phyloP scores from a whole-genome alignment of 768 basidiomycete species.

The Leccinum obscurum region DNA sequence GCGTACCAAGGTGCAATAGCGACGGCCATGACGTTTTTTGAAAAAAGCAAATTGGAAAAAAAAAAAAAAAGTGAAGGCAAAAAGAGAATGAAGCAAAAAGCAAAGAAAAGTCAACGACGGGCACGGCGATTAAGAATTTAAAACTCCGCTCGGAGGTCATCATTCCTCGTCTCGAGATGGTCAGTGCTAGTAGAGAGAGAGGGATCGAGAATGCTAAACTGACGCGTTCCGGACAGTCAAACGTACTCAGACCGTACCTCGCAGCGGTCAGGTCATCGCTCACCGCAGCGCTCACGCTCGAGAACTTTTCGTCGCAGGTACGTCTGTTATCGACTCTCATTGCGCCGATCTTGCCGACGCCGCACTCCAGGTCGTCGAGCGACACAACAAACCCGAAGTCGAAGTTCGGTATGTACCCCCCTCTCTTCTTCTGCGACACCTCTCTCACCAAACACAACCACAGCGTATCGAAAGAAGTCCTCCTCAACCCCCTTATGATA shows the following conservation, averaged over 20 bases:
- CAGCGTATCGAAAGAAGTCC: constrained; percentile 90
- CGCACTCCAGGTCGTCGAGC: constrained; percentile 75
- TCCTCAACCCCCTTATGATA: constrained; percentile 91
- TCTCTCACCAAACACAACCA: constrained; percentile 6
- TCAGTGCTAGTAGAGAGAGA: constrained; percentile 33
- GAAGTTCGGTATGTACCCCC: constrained; percentile 67
- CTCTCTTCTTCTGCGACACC: not conserved
- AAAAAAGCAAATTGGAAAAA: constrained; percentile 5
- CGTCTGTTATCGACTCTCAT: constrained; percentile 1
- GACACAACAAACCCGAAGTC: constrained; percentile 97
- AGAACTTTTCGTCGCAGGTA: constrained; percentile 93
- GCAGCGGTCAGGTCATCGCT: constrained; percentile 94
- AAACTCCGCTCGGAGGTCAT: constrained; percentile 46
- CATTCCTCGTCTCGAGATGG: constrained; percentile 43
- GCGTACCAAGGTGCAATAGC: constrained; percentile 70
- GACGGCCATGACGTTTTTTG: constrained; percentile 47
- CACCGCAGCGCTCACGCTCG: constrained; percentile 95
- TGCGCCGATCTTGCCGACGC: constrained; percentile 8
- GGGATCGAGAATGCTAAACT: constrained; percentile 5
- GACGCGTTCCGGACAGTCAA: constrained; percentile 60
- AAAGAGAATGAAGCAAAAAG: not conserved
- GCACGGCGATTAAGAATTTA: constrained; percentile 17
- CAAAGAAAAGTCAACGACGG: not conserved
- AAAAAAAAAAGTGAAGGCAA: constrained; percentile 6
- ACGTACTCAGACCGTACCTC: constrained; percentile 93